Evolutionary conservation across 306 rosid species (phyloP).

Genomic region (Cucurbita pepo): DNA sequence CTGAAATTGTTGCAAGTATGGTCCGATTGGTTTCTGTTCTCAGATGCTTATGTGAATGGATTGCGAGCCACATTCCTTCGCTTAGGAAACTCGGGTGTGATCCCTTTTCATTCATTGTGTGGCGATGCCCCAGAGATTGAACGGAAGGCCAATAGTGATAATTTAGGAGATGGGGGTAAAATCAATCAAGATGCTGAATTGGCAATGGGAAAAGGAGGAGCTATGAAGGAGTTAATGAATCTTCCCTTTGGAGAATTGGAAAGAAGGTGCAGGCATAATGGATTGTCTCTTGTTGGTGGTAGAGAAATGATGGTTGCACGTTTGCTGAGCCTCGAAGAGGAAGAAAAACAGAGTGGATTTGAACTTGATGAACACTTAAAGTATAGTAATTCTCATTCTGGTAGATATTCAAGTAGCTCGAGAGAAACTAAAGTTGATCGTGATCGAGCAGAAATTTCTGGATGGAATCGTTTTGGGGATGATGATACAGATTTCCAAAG

Average conservation of each 20-base stretch:
- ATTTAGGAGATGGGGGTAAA: slow-evolving; percentile 40
- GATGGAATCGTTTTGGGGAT: slow-evolving; percentile 49
- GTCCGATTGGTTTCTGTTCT: slow-evolving; percentile 98
- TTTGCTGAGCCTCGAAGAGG: slow-evolving; percentile 91
- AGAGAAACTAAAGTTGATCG: slow-evolving; percentile 52
- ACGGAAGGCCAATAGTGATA: slow-evolving; percentile 51
- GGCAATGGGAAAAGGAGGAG: slow-evolving; percentile 98
- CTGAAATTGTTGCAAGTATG: slow-evolving; percentile 93
- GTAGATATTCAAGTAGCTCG: slow-evolving; percentile 38
- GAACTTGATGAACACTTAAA: slow-evolving; percentile 83
- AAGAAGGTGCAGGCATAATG: slow-evolving; percentile 96
- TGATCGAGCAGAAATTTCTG: slow-evolving; percentile 49
- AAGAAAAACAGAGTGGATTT: slow-evolving; percentile 74
- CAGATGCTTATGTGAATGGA: slow-evolving; percentile 95
- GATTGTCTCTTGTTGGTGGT: slow-evolving; percentile 94
- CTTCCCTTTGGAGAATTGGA: slow-evolving; percentile 89
- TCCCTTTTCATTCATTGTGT: slow-evolving; percentile 73
- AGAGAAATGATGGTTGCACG: slow-evolving; percentile 95
- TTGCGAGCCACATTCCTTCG: slow-evolving; percentile 88
- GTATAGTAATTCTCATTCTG: slow-evolving; percentile 51
- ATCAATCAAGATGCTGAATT: slow-evolving; percentile 78
- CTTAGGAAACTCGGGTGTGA: slow-evolving; percentile 79
- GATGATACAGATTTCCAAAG: slow-evolving; percentile 34
- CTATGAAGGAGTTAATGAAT: slow-evolving; percentile 68
- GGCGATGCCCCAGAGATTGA: slow-evolving; percentile 83